Conservation (phyloP, 768 basidiomycete genomes). For the Solioccasus polychromus region DNA sequence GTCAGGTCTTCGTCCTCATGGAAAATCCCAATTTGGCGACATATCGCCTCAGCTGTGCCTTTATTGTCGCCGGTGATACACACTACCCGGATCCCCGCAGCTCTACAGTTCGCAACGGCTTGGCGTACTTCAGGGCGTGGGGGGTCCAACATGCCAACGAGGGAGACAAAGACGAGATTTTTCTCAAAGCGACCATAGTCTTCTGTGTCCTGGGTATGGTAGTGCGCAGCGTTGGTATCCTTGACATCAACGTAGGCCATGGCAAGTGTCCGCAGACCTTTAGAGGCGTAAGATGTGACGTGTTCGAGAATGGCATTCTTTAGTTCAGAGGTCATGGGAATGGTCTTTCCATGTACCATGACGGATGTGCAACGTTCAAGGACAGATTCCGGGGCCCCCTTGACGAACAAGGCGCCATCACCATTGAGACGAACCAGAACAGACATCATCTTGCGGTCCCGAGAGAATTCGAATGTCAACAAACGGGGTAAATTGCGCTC, state of each 20-base stretch:
- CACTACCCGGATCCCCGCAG: slow-evolving; percentile 92
- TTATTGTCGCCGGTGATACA: slow-evolving; percentile 99
- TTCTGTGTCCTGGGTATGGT: slow-evolving; percentile 70
- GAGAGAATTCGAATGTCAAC: slow-evolving; percentile 95
- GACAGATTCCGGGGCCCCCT: slow-evolving; percentile 95
- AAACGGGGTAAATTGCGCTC: slow-evolving; percentile 74
- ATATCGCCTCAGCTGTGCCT: slow-evolving; percentile 96
- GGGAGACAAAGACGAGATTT: slow-evolving; percentile 88
- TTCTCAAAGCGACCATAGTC: slow-evolving; percentile 92
- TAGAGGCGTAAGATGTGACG: slow-evolving; percentile 70
- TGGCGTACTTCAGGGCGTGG: slow-evolving; percentile 89
- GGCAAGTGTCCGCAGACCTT: slow-evolving; percentile 88
- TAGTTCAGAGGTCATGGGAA: slow-evolving; percentile 64
- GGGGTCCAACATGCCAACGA: slow-evolving; percentile 97
- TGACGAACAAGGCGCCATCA: slow-evolving; percentile 81
- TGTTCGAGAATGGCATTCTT: slow-evolving; percentile 59
- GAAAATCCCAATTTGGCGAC: slow-evolving; percentile 94
- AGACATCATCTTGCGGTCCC: slow-evolving; percentile 99
- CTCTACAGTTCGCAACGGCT: slow-evolving; percentile 86
- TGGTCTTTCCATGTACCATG: slow-evolving; percentile 57
- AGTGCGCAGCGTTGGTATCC: slow-evolving; percentile 77
- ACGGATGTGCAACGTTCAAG: slow-evolving; percentile 83
- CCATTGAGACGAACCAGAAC: slow-evolving; percentile 76
- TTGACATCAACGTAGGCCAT: slow-evolving; percentile 80
- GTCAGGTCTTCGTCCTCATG: slow-evolving; percentile 79